A percentile compares a stretch with the other conserved stretches of the same genome.
Evolutionary conservation across 441 rosid species (phyloP).

Genomic region (Rhodomyrtus psidioides): DNA sequence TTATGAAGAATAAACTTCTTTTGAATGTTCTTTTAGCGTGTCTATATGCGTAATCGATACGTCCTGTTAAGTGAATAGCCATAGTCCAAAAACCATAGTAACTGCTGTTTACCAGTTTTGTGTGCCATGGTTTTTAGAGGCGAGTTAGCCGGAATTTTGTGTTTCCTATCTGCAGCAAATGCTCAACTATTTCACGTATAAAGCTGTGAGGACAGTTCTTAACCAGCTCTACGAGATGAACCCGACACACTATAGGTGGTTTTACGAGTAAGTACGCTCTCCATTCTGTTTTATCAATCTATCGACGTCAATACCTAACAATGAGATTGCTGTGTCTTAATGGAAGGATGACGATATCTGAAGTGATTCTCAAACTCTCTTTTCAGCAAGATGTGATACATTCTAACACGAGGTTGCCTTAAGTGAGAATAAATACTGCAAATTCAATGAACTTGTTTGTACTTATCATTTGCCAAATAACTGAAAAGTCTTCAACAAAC

Average conservation of each 20-base stretch:
- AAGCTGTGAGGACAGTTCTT: slow-evolving; percentile 12
- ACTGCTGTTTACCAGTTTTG: background rate
- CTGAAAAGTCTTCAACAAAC: background rate
- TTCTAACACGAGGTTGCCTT: background rate
- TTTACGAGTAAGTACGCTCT: slow-evolving; percentile 1
- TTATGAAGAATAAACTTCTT: background rate
- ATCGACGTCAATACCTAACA: background rate
- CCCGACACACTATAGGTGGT: slow-evolving; percentile 1
- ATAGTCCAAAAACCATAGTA: background rate
- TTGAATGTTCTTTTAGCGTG: background rate
- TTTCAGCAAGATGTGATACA: background rate
- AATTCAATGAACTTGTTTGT: background rate
- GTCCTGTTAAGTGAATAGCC: background rate
- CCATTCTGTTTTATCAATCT: background rate
- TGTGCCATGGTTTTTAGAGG: background rate
- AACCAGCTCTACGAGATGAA: slow-evolving; percentile 13
- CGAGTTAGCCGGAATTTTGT: background rate
- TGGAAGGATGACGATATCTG: background rate
- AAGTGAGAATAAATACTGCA: background rate
- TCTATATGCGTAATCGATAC: background rate
- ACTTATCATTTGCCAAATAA: background rate
- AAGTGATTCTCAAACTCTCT: background rate
- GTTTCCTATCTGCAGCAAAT: slow-evolving; percentile 3
- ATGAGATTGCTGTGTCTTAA: background rate
- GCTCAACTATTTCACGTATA: slow-evolving; percentile 10